Conservation (phyloP, 2,329 filamentous ascomycete species). For the Cordyceps militaris region DNA sequence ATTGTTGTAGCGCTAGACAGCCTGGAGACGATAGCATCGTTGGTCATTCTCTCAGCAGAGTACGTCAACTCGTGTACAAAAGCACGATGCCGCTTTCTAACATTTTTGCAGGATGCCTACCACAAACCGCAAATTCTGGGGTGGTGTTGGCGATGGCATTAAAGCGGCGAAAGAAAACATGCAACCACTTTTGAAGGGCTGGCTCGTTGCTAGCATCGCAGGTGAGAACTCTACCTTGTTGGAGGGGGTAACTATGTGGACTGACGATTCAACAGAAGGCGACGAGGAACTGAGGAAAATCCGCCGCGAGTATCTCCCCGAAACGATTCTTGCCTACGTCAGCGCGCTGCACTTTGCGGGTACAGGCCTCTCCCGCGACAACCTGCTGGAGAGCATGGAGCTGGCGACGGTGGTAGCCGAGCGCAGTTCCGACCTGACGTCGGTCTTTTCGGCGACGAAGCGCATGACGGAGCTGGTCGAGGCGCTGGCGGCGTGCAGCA, state of each 20-base stretch:
- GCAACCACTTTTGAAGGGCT: conserved; percentile 55
- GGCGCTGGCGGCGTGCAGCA: conserved; percentile 69
- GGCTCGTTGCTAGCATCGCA: conserved; percentile 50
- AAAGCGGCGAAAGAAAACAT: conserved; percentile 50
- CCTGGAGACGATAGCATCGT: conserved; percentile 58
- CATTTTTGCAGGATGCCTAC: conserved; percentile 22
- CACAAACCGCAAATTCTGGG: conserved; percentile 43
- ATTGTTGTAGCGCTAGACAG: conserved; percentile 59
- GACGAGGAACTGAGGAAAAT: conserved; percentile 56
- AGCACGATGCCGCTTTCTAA: conserved; percentile 21
- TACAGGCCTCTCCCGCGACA: conserved; percentile 64
- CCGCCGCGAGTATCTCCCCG: conserved; percentile 74
- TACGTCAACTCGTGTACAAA: conserved; percentile 28
- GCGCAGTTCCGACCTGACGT: conserved; percentile 58
- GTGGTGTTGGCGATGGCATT: conserved; percentile 46
- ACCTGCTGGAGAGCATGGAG: conserved; percentile 80
- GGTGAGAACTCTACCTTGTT: conserved; percentile 35
- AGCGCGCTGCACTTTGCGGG: conserved; percentile 74
- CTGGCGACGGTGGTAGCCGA: conserved; percentile 70
- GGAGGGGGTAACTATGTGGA: not conserved
- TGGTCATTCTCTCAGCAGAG: conserved; percentile 46
- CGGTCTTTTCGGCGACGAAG: conserved; percentile 54
- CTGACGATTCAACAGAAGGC: conserved; percentile 38
- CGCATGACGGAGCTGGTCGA: conserved; percentile 72
- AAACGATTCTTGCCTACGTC: conserved; percentile 77